A percentile compares a stretch with the other conserved stretches of the same genome.
These are phyloP conservation scores for Neurospora hispaniola DNA, from an alignment of 495 filamentous ascomycete species.

Conservation along the genomic window DNA sequence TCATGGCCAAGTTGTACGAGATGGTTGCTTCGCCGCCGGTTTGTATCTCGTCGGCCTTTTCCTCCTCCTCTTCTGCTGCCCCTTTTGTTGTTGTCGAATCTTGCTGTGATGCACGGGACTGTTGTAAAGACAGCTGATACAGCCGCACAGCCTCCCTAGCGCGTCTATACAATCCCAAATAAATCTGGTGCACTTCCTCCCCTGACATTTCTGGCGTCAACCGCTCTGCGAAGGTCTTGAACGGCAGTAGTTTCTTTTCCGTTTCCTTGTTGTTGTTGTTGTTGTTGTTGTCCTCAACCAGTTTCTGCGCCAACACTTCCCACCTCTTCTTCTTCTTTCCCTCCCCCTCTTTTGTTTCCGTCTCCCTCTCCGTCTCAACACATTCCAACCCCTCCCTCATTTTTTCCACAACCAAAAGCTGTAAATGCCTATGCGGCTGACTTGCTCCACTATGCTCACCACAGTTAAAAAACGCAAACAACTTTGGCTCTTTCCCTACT, in stretches of 20 bases:
- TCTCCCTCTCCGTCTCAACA: background rate
- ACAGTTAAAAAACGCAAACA: slow-evolving; percentile 81
- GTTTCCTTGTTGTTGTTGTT: slow-evolving; percentile 1
- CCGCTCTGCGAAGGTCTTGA: slow-evolving; percentile 12
- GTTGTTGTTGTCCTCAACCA: slow-evolving; percentile 9
- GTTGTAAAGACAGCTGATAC: background rate
- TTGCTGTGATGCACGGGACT: no score
- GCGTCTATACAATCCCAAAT: slow-evolving; percentile 41
- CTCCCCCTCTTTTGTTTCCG: background rate
- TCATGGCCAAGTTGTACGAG: slow-evolving; percentile 76
- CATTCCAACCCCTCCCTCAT: slow-evolving; percentile 46
- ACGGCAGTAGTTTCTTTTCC: slow-evolving; percentile 23
- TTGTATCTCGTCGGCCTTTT: background rate
- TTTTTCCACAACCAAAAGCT: slow-evolving; percentile 59
- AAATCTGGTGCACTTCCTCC: slow-evolving; percentile 19
- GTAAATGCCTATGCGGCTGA: slow-evolving; percentile 73
- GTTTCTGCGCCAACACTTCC: slow-evolving; percentile 44
- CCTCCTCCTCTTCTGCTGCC: background rate
- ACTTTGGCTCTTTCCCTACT: slow-evolving; percentile 7
- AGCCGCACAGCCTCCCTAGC: slow-evolving; percentile 23
- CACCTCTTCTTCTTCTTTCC: slow-evolving; percentile 15
- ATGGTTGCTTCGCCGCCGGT: slow-evolving; percentile 43
- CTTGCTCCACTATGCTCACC: slow-evolving; percentile 64
- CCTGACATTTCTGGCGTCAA: slow-evolving; percentile 11
- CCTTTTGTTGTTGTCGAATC: background rate